phyloP scores from a whole-genome alignment of 257 asterid genomes.

The Cruciata laevipes region DNA sequence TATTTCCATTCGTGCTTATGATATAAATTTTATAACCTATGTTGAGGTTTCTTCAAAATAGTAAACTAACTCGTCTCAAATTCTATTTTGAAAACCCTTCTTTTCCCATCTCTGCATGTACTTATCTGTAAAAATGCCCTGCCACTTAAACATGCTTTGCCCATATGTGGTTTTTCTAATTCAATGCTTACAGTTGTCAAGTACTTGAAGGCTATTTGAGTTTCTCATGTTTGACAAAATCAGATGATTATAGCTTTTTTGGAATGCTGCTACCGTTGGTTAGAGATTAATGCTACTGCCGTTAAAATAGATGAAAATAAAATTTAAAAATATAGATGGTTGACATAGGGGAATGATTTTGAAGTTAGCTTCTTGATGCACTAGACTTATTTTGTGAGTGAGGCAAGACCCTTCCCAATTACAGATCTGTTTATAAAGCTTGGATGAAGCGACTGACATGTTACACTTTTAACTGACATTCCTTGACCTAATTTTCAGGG shows the following conservation, averaged over 20 bases:
- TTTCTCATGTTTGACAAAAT: background rate
- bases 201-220: background rate
- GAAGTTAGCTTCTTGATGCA: background rate
- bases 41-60: background rate
- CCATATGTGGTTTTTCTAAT: background rate
- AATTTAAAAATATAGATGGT: too few species aligned
- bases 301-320: too few species aligned
- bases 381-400: background rate
- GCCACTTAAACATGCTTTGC: background rate
- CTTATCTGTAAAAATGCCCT: background rate
- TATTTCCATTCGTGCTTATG: background rate
- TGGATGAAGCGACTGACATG: background rate
- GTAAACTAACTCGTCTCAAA: background rate
- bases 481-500: constrained; percentile 41
- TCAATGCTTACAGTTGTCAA: background rate
- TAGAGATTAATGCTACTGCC: too few species aligned
- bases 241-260: too few species aligned
- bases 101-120: background rate
- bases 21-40: background rate
- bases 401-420: background rate
- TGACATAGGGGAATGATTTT: background rate
- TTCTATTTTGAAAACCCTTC: background rate
- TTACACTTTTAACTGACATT: background rate
- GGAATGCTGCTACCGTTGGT: background rate
- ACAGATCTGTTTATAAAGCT: background rate